Evolutionary conservation across 306 rosid genomes (phyloP).

Genomic region (Cucumis hystrix): DNA sequence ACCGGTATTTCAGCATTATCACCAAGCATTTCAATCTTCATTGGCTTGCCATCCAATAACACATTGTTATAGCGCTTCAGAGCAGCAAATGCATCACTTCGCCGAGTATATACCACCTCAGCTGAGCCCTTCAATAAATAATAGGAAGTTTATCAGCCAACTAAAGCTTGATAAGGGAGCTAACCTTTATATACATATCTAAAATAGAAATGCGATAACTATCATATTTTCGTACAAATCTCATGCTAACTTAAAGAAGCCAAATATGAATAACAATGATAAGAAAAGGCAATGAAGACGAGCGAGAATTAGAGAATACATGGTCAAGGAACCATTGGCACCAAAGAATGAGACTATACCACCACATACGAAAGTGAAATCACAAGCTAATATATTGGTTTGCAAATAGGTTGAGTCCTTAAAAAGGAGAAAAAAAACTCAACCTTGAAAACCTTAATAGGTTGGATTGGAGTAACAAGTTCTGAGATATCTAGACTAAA

Average conservation of each 20-base stretch:
- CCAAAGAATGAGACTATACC: not conserved
- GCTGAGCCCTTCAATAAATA: constrained; percentile 65
- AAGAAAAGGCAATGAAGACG: not conserved
- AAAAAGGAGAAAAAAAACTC: not conserved
- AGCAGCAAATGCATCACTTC: constrained; percentile 98
- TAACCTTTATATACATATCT: not conserved
- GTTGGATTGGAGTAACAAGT: not conserved
- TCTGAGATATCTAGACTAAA: not conserved
- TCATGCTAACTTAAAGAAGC: not conserved
- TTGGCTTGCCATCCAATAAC: constrained; percentile 82
- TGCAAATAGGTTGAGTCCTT: not conserved
- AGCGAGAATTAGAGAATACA: not conserved
- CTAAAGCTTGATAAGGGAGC: not conserved
- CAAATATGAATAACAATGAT: not conserved
- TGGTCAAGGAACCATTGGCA: not conserved
- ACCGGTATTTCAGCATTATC: constrained; percentile 46
- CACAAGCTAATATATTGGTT: not conserved
- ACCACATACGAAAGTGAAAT: not conserved
- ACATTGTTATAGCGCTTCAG: constrained; percentile 79
- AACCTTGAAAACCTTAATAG: not conserved
- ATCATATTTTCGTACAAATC: not conserved
- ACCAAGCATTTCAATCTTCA: constrained; percentile 90
- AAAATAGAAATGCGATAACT: not conserved
- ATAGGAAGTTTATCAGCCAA: not conserved
- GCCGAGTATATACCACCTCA: constrained; percentile 76